Base-by-base conservation (phyloP, 1,284 basidiomycete species). In the Cystobasidium slooffiae region DNA sequence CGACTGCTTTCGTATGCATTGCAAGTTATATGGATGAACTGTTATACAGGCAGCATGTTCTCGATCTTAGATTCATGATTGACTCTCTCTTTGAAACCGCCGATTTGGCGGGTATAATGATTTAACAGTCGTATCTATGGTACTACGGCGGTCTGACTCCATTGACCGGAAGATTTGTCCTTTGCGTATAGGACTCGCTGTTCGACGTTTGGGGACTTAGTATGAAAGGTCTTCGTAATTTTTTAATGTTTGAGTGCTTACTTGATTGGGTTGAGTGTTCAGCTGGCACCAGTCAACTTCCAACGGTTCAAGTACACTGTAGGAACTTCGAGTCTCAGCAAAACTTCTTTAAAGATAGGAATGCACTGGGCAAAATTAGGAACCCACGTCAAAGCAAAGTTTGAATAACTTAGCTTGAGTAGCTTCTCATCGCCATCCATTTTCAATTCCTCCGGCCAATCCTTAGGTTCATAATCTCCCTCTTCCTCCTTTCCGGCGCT, bases 221-320 rank as follows among this genome's bases (percentile, higher is more conserved):
- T 31, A 31, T 31, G 24, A 56, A 4, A 20, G 14, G 18, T 18
- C 14, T 37, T 18, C 14, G 31, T 14, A 22, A 1, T 14, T 7
- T 37, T n/a, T 43, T 3, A n/a, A 66, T 37, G 18, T 24, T 56
- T 22, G 53, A 9, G 39, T 31, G 53, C 64, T 43, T 22, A 66
- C 64, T 16, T 76, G 39, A 41, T 41, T 22, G 7, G 44, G 64
- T 14, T 49, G 46, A 44, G 72, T 31, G 22, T 62, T 52, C 10
- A 61, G 67, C 55, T 74, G 77, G 68, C 39, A 79, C 76, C 82
- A 66, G 63, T 83, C 82, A 6, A 83, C 79, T n/a, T 76, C 75
- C 61, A 76, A 76, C 14, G 82, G 80, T 53, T 82, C 81, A 31
- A 83, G 76, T 5, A 83, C 46, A 41, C 70, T 73, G 46, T 44